Base-by-base conservation (phyloP, 1,284 basidiomycete species). In the Trichosporon sp. region DNA sequence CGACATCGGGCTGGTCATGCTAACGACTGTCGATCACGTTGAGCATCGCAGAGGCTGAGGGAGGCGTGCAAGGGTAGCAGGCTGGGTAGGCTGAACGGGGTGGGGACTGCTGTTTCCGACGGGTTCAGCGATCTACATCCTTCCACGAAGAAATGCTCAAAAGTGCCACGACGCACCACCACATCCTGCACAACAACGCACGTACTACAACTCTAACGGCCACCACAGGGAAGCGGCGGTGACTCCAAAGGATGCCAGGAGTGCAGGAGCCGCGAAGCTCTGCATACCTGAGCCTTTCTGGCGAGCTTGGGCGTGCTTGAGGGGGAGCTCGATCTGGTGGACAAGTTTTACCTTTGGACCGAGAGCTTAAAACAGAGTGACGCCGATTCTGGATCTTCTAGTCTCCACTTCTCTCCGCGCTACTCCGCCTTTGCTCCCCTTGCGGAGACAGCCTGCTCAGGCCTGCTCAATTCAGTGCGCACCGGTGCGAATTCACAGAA, bases 321-420 rank as follows among this genome's bases (percentile, higher is more conserved):
- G 2, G 26, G 26, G 26, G 26, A 26, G 26, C 26, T 59, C 54
- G 4, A 32, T 59, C 21, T 4, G 8, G 12, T 37, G 32, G 7
- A 19, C 19, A 11, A 10, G 14, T 35, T 63, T 35, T 35, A 12
- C 31, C 26, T 63, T n/a, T 63, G 59, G 59, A 35, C 59, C 59
- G 59, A 63, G 59, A 63, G 59, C 31, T 63, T 63, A 63, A 26
- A 26, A 63, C 8, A 37, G 31, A 19, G 51, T 54, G 51, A 54
- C 51, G 51, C 51, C 51, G 51, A 26, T 26, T 54, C 51, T 54
- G 51, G 51, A 54, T 63, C 59, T 63, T 35, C 32, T 16, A 16
- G 32, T 35, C 6, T 63, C 35, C 56, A 61, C 56, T 61, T 61
- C 12, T 31, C 43, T 61, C 56, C 56, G 16, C 32, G 11, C 56